Conservation (phyloP, 805 yeast genomes). For the Danielia reshetovae region DNA sequence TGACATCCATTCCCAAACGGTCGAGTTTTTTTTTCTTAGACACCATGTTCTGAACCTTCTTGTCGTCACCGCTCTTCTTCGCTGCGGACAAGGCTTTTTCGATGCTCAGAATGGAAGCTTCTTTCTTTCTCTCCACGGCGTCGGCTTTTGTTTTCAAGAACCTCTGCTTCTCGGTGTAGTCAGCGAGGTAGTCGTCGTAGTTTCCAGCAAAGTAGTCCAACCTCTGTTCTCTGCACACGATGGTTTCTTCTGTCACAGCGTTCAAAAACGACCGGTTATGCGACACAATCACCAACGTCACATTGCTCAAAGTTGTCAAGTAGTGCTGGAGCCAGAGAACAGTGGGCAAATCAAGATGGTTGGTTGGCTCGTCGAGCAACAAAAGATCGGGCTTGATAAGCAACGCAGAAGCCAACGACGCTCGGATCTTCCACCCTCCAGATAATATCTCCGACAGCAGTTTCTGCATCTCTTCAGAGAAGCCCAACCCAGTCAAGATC, state of each 20-base stretch:
- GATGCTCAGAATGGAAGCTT: neutral
- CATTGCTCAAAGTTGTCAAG: neutral
- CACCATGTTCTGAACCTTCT: neutral
- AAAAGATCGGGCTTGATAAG: neutral
- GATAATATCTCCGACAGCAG: neutral
- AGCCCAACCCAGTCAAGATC: conserved; percentile 1
- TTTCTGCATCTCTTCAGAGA: neutral
- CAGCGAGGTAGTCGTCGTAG: conserved; percentile 1
- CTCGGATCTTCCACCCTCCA: conserved; percentile 1
- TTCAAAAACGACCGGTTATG: conserved; percentile 1
- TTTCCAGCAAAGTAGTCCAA: neutral
- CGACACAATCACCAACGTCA: neutral
- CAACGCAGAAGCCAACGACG: neutral
- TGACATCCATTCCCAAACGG: conserved; percentile 1
- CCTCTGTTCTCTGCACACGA: neutral
- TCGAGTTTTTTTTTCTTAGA: conserved; percentile 1
- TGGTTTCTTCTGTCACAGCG: neutral
- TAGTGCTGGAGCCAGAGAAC: conserved; percentile 1
- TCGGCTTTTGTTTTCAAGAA: neutral
- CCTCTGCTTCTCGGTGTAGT: neutral
- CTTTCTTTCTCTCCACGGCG: conserved; percentile 1
- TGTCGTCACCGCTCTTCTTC: conserved; percentile 1
- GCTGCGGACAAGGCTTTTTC: conserved; percentile 1
- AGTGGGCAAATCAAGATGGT: conserved; percentile 1
- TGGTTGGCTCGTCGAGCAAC: conserved; percentile 2